A percentile compares a stretch with the other conserved stretches of the same genome.
Evolutionary conservation across 768 basidiomycete genomes (phyloP).

Genomic region (Russula sp.): DNA sequence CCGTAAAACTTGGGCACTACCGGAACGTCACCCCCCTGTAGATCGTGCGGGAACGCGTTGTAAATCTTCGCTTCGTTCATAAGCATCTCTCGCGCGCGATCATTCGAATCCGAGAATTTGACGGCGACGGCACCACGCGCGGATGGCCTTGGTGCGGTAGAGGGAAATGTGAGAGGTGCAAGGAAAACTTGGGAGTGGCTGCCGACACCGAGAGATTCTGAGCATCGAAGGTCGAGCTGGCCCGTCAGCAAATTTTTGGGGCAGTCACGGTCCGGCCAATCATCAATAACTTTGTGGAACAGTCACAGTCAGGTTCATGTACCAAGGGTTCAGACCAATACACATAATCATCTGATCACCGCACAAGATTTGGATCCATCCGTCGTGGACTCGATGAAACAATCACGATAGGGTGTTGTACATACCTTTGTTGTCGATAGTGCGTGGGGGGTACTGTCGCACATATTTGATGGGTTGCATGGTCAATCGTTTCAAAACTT

Average conservation of each 20-base stretch:
- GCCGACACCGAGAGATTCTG: constrained; percentile 42
- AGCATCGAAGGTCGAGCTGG: constrained; percentile 45
- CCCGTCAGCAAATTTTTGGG: not conserved
- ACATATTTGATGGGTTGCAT: constrained; percentile 12
- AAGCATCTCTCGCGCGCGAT: constrained; percentile 25
- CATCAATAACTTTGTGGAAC: too few species aligned
- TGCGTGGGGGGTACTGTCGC: not conserved
- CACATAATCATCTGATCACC: too few species aligned
- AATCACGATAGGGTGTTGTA: not conserved
- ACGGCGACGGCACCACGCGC: constrained; percentile 31
- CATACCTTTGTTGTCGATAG: not conserved
- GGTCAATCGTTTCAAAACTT: too few species aligned
- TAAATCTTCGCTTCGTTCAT: constrained; percentile 46
- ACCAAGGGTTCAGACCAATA: not conserved
- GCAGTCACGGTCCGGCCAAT: not conserved
- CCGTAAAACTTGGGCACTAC: constrained; percentile 65
- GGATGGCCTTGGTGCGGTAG: constrained; percentile 22
- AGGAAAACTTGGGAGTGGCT: constrained; percentile 53
- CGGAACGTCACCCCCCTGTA: constrained; percentile 51
- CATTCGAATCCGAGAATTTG: constrained; percentile 29
- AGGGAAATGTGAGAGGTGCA: constrained; percentile 53
- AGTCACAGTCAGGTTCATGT: not conserved
- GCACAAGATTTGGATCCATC: not conserved
- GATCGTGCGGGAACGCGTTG: constrained; percentile 43
- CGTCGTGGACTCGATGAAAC: not conserved